Percentiles rank a stretch among this genome's conserved stretches.
Evolutionary conservation across 441 rosid species (phyloP).

Genomic region (Euphorbia celastroides): DNA sequence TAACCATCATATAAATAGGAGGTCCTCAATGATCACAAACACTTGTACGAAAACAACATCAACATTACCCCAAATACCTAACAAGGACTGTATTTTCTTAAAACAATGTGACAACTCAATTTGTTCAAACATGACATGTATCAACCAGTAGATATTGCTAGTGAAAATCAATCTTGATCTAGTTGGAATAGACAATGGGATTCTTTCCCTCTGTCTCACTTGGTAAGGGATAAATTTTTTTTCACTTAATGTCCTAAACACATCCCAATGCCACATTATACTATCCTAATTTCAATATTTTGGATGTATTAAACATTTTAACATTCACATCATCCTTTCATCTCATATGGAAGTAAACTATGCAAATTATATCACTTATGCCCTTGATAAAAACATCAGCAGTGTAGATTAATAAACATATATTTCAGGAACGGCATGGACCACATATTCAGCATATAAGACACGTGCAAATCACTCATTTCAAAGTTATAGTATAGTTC

Average conservation of each 20-base stretch:
- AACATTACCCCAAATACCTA: background rate
- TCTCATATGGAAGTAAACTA: background rate
- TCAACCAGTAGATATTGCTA: background rate
- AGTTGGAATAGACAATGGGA: background rate
- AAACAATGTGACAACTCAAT: background rate
- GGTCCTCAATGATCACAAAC: background rate
- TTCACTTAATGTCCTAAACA: background rate
- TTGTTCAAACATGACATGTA: background rate
- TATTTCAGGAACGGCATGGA: background rate
- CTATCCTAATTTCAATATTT: background rate
- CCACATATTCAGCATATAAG: background rate
- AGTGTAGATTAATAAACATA: background rate
- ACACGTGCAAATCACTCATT: background rate
- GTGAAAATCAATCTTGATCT: background rate
- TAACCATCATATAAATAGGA: background rate
- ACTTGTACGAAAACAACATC: background rate
- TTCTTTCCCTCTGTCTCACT: conserved; percentile 1
- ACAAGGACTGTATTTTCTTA: background rate
- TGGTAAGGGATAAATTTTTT: background rate
- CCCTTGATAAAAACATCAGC: background rate
- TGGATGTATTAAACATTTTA: background rate
- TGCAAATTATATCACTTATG: background rate
- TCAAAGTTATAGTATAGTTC: background rate
- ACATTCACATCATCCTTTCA: background rate
- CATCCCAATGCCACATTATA: background rate